Base-by-base conservation (phyloP, 306 rosid species). In the Amphicarpaea edgeworthii region DNA sequence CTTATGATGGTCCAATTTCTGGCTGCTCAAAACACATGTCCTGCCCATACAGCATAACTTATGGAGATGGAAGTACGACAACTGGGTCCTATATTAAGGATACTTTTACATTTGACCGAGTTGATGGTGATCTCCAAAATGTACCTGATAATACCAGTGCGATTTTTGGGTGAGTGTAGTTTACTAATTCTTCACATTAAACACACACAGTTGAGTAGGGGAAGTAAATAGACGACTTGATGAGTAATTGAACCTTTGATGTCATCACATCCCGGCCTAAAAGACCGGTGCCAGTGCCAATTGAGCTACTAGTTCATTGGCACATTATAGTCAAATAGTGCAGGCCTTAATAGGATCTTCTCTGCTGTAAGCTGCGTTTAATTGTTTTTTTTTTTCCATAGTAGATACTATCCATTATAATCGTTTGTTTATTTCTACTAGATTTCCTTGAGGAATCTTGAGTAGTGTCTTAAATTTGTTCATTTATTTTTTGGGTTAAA, bases 11-110 rank as follows among this genome's bases (percentile, higher is more conserved):
- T 87, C 80, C 14, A 54, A 49, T 88, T 86, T 57, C 89, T 40
- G 85, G 80, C 55, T 96, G 99, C 91, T 82, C 32, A 50, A 58
- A 84, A 19, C 79, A 77, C 0, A 72, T 72, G 83, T 61, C 74
- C 57, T 96, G 98, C 83, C 87, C 83, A 3, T 96, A 89, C 76
- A 79, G 55, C 69, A 83, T 96, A 60, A 78, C 80, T 7, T 96
- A 96, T 60, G 99, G 97, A 82, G 99, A 96, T 81, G 98, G 97
- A 81, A 87, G 97, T 83, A 8, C 84, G 49, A 89, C 94, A 72
- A 1, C 90, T 17, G 99, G 99, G 6, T 86, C 83, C 85, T 90
- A 74, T 59, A 89, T 96, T 74, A 83, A 84, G 82, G 99, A 96
- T 87, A 20, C 62, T 63, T 63, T 96, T 47, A 85, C 84, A 50